phyloP scores from a whole-genome alignment of 2,329 filamentous ascomycete genomes.

The Alternaria incomplexa region DNA sequence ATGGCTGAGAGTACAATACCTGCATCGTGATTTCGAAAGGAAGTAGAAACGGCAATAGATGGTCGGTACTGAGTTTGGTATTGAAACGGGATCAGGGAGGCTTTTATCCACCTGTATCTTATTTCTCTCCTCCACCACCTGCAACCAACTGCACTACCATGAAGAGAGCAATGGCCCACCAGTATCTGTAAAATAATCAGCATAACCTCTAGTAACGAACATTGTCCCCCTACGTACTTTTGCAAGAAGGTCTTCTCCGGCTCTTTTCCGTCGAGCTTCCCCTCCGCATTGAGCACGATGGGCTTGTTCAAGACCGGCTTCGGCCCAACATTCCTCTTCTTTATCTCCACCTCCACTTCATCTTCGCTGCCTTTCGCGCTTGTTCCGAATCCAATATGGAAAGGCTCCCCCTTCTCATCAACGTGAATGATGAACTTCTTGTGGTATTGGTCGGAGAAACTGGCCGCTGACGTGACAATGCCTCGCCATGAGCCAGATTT shows the following conservation, averaged over 20 bases:
- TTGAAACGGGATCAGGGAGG: not conserved
- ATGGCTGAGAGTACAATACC: not conserved
- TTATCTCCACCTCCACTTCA: constrained; percentile 52
- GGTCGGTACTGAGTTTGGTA: not conserved
- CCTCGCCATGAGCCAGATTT: constrained; percentile 51
- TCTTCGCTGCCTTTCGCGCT: constrained; percentile 40
- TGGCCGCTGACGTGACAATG: constrained; percentile 53
- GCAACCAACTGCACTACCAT: constrained; percentile 55
- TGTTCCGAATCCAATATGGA: constrained; percentile 54
- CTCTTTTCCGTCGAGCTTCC: constrained; percentile 56
- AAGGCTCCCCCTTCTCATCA: constrained; percentile 52
- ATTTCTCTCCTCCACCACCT: constrained; percentile 47
- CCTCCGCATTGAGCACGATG: constrained; percentile 62
- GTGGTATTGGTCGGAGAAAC: constrained; percentile 50
- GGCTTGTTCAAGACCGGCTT: constrained; percentile 59
- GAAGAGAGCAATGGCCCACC: constrained; percentile 58
- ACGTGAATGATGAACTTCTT: constrained; percentile 54
- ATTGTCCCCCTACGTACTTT: constrained; percentile 49
- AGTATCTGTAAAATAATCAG: constrained; percentile 50
- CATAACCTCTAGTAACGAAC: not conserved
- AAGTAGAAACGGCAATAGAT: not conserved
- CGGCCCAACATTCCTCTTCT: constrained; percentile 48
- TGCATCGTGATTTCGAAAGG: not conserved
- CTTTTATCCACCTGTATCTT: not conserved
- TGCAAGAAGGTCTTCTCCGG: constrained; percentile 59